Conservation (phyloP, 192 early-diverging fungal genomes). For the Polychytrium aggregatum region DNA sequence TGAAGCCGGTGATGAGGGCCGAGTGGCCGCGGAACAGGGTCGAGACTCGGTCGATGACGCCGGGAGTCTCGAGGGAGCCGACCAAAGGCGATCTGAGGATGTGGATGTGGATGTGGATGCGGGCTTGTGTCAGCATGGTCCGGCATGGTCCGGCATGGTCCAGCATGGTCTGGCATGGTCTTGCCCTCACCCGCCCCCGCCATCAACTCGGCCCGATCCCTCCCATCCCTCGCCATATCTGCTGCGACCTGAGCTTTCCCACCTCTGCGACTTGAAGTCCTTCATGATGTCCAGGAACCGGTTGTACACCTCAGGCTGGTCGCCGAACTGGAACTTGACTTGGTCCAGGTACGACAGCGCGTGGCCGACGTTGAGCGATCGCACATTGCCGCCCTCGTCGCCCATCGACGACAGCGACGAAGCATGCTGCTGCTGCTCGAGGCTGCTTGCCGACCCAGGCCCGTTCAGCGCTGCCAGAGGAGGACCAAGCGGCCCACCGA, state of each 20-base stretch:
- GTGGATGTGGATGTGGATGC: too few relatives aligned
- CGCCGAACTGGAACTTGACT: constrained; percentile 85
- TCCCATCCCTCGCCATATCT: too few relatives aligned
- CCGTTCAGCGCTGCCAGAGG: too few relatives aligned
- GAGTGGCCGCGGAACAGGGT: constrained; percentile 87
- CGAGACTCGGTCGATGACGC: constrained; percentile 95
- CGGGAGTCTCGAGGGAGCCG: constrained; percentile 83
- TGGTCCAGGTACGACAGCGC: constrained; percentile 93
- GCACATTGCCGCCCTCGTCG: constrained; percentile 9
- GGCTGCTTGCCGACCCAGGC: too few relatives aligned
- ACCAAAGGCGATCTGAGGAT: not conserved
- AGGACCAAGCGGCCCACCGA: too few relatives aligned
- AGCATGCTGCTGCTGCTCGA: not conserved
- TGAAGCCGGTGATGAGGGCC: constrained; percentile 89
- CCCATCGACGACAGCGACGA: too few relatives aligned
- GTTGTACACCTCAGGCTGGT: constrained; percentile 94
- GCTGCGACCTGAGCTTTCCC: too few relatives aligned
- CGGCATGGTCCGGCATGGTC: too few relatives aligned
- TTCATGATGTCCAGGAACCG: constrained; percentile 99
- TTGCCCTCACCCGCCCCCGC: too few relatives aligned
- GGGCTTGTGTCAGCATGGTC: too few relatives aligned
- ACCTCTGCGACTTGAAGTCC: constrained; percentile 96
- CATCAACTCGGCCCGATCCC: too few relatives aligned
- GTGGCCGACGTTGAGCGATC: constrained; percentile 78
- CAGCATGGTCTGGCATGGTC: too few relatives aligned